Conservation (phyloP, 441 rosid genomes). For the Gossypium trilobum region DNA sequence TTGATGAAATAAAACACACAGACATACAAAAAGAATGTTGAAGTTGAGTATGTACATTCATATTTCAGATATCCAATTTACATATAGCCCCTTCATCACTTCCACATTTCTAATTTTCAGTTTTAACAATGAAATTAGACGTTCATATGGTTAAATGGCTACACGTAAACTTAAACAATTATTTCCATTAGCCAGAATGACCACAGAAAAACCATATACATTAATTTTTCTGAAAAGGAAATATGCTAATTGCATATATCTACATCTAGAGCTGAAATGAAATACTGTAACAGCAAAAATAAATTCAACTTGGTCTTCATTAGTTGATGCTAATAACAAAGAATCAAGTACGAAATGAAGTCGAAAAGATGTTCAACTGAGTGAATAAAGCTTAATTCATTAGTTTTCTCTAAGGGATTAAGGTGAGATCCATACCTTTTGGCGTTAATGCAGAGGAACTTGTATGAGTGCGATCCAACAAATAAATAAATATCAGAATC, state of each 20-base stretch:
- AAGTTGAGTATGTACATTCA: neutral
- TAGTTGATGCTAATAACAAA: neutral
- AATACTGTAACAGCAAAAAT: neutral
- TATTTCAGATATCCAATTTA: neutral
- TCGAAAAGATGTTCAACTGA: neutral
- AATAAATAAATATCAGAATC: constrained; percentile 51
- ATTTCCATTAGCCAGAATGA: neutral
- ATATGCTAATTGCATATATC: neutral
- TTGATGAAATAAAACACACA: neutral
- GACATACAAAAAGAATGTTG: neutral
- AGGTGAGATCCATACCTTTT: constrained; percentile 42
- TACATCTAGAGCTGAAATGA: neutral
- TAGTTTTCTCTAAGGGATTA: neutral
- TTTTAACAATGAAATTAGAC: neutral
- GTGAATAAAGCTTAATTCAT: neutral
- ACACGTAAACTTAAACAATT: neutral
- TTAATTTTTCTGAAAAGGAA: neutral
- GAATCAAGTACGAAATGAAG: neutral
- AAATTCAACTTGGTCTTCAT: neutral
- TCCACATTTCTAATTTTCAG: neutral
- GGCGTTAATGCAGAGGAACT: constrained; percentile 56
- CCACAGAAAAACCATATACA: neutral
- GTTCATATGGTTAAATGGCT: neutral
- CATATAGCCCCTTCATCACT: neutral
- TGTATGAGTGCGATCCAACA: constrained; percentile 82